Evolutionary conservation across 495 filamentous ascomycete species (phyloP).

Genomic region (Poronia punctata): DNA sequence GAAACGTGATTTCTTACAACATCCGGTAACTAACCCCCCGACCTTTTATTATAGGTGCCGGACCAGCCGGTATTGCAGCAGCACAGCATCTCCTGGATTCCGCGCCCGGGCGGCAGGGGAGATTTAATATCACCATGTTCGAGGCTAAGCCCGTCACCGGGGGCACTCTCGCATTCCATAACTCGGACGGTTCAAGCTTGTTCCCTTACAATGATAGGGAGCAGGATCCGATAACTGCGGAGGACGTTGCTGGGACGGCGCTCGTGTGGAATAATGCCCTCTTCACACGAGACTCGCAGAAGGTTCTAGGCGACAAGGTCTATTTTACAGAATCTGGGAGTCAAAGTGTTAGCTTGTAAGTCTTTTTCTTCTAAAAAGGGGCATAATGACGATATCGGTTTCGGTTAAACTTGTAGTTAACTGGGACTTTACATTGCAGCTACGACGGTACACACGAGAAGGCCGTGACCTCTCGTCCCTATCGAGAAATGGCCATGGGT

Average conservation of each 20-base stretch:
- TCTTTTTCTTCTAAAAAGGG: background rate
- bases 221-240: slow-evolving; percentile 18
- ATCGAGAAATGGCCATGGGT: slow-evolving; percentile 9
- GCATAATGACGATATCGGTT: background rate
- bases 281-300: slow-evolving; percentile 18
- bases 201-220: slow-evolving; percentile 15
- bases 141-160: slow-evolving; percentile 21
- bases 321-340: slow-evolving; percentile 13
- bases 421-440: slow-evolving; percentile 5
- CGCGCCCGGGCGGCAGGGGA: background rate
- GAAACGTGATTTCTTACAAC: no score
- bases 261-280: slow-evolving; percentile 18
- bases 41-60: slow-evolving; percentile 12
- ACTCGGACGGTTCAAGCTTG: slow-evolving; percentile 8
- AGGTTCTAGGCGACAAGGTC: slow-evolving; percentile 12
- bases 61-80: slow-evolving; percentile 23
- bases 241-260: slow-evolving; percentile 20
- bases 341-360: slow-evolving; percentile 21
- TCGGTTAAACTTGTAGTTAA: background rate
- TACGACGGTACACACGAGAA: slow-evolving; percentile 4
- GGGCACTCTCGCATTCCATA: slow-evolving; percentile 16
- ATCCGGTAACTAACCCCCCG: background rate
- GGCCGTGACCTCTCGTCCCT: slow-evolving; percentile 13
- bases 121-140: slow-evolving; percentile 19
- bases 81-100: slow-evolving; percentile 14